phyloP scores from a whole-genome alignment of 495 filamentous ascomycete genomes.

The Aspergillus wentii region DNA sequence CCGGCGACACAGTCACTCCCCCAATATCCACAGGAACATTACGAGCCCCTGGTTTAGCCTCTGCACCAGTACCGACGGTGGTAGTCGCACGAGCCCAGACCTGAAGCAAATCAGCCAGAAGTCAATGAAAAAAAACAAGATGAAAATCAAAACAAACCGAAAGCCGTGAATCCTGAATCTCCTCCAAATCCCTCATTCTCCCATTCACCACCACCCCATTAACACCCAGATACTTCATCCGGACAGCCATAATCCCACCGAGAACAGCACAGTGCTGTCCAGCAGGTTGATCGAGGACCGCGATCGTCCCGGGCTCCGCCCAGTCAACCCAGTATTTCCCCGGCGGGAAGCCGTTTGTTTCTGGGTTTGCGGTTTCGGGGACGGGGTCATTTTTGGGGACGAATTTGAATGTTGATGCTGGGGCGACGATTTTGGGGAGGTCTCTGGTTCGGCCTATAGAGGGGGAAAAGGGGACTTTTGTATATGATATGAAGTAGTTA shows the following conservation, averaged over 20 bases:
- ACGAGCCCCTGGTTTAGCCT: conserved; percentile 51
- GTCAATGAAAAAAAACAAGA: conserved; percentile 1
- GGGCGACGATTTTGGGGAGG: conserved; percentile 45
- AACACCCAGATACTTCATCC: conserved; percentile 54
- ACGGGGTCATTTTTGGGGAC: conserved; percentile 38
- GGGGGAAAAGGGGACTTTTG: conserved; percentile 29
- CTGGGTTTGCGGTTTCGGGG: conserved; percentile 20
- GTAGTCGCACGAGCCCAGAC: conserved; percentile 54
- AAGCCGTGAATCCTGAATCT: conserved; percentile 41
- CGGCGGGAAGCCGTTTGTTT: conserved; percentile 28
- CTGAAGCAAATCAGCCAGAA: conserved; percentile 14
- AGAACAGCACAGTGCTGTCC: conserved; percentile 59
- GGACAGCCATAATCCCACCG: conserved; percentile 62
- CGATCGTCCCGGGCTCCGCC: conserved; percentile 45
- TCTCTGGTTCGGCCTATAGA: conserved; percentile 24
- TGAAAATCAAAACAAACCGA: conserved; percentile 33
- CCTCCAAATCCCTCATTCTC: conserved; percentile 55
- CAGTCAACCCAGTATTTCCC: conserved; percentile 59
- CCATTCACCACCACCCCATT: conserved; percentile 54
- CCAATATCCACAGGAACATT: conserved; percentile 49
- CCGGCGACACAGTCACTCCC: conserved; percentile 43
- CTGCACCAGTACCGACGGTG: conserved; percentile 56
- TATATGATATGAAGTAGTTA: conserved; percentile 2
- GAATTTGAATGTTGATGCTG: conserved; percentile 61
- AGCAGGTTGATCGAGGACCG: conserved; percentile 55